phyloP scores from a whole-genome alignment of 768 basidiomycete species.

The Boletus insuetus region DNA sequence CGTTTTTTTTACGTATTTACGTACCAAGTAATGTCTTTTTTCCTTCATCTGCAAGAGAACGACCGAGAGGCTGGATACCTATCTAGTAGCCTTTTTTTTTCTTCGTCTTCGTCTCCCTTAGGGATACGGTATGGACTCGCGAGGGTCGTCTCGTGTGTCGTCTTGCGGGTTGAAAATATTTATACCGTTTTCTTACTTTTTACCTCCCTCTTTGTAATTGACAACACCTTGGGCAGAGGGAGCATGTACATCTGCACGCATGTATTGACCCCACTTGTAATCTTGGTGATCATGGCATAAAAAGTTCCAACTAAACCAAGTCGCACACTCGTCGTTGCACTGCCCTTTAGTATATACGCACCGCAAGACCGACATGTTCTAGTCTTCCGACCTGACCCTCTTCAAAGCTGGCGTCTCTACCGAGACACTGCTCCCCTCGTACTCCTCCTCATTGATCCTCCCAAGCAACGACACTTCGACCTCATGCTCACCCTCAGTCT shows the following conservation, averaged over 20 bases:
- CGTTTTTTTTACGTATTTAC: conserved; percentile 22
- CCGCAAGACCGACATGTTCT: neutral
- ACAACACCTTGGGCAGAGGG: conserved; percentile 7
- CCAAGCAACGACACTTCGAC: conserved; percentile 11
- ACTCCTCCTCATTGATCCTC: conserved; percentile 28
- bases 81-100: conserved; percentile 25
- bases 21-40: conserved; percentile 24
- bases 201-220: conserved; percentile 11
- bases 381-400: conserved; percentile 23
- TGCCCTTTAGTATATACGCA: neutral
- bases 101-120: neutral
- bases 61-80: conserved; percentile 30
- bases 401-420: conserved; percentile 28
- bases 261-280: conserved; percentile 22
- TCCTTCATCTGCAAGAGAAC: conserved; percentile 23
- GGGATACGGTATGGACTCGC: conserved; percentile 7
- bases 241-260: conserved; percentile 16
- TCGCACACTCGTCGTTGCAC: too few relatives aligned
- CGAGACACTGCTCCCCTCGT: conserved; percentile 19
- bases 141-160: conserved; percentile 1
- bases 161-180: conserved; percentile 19
- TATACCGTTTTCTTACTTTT: conserved; percentile 24
- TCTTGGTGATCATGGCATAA: conserved; percentile 11
- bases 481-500: conserved; percentile 27
- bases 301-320: too few relatives aligned